These are phyloP conservation scores for Rubroboletus satanas DNA, from an alignment of 768 basidiomycete genomes.

Conservation along the genomic window DNA sequence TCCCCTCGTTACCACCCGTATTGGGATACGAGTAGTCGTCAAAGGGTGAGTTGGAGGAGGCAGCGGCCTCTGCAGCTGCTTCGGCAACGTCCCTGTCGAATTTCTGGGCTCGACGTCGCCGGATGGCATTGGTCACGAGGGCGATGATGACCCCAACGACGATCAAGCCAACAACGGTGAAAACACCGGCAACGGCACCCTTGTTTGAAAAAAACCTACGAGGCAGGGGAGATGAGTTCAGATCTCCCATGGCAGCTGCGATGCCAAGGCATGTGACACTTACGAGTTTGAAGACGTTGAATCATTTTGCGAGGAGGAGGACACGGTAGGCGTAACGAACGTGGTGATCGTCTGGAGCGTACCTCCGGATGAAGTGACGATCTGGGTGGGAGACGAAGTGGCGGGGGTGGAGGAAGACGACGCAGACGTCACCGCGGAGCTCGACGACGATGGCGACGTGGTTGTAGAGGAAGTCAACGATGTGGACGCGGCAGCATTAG, in stretches of 20 bases:
- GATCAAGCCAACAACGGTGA: slow-evolving; percentile 66
- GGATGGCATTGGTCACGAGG: slow-evolving; percentile 47
- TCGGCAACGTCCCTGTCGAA: slow-evolving; percentile 74
- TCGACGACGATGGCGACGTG: background rate
- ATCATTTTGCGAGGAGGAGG: background rate
- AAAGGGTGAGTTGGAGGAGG: slow-evolving; percentile 47
- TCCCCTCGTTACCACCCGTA: slow-evolving; percentile 18
- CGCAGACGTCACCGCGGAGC: background rate
- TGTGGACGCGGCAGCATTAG: background rate
- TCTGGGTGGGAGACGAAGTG: background rate
- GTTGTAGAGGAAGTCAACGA: background rate
- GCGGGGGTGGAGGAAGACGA: slow-evolving; percentile 5
- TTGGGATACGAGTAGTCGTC: slow-evolving; percentile 41
- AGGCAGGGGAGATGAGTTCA: background rate
- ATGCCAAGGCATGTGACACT: slow-evolving; percentile 6
- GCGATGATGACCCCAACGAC: slow-evolving; percentile 48
- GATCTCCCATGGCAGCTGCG: background rate
- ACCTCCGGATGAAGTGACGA: slow-evolving; percentile 10
- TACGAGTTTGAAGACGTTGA: slow-evolving; percentile 21
- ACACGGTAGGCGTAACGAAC: background rate
- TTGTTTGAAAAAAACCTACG: slow-evolving; percentile 68
- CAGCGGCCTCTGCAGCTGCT: slow-evolving; percentile 62
- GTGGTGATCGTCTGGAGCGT: slow-evolving; percentile 4
- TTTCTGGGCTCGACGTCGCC: slow-evolving; percentile 57
- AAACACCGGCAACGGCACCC: slow-evolving; percentile 68